Conservation (phyloP, 352 stramenopile species). For the Pythium guiyangense region DNA sequence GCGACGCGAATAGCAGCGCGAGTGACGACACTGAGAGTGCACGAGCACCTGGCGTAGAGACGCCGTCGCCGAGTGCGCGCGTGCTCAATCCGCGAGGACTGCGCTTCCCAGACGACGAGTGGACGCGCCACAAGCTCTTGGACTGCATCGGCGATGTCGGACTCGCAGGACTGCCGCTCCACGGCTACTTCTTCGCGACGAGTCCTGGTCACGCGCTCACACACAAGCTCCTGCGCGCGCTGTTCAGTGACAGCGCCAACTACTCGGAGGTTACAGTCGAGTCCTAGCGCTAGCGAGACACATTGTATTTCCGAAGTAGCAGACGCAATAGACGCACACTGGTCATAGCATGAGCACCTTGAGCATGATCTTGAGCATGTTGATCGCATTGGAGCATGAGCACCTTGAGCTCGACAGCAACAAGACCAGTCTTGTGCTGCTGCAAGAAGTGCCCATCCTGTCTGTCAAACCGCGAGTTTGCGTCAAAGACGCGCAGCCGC, state of each 20-base stretch:
- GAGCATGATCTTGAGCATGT: too few species aligned
- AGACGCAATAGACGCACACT: constrained; percentile 24
- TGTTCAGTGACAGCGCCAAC: constrained; percentile 42
- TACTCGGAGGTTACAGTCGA: constrained; percentile 25
- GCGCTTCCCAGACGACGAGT: constrained; percentile 52
- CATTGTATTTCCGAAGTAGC: too few species aligned
- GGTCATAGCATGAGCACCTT: too few species aligned
- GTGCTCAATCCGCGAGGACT: constrained; percentile 50
- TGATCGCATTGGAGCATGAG: too few species aligned
- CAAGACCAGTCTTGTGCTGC: too few species aligned
- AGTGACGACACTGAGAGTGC: too few species aligned
- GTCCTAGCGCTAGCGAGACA: too few species aligned
- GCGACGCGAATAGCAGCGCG: too few species aligned
- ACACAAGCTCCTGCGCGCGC: constrained; percentile 43
- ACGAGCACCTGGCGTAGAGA: neutral
- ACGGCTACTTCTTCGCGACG: constrained; percentile 65
- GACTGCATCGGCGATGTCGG: constrained; percentile 67
- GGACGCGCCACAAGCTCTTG: constrained; percentile 67
- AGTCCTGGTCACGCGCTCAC: constrained; percentile 64
- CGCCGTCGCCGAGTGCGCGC: neutral
- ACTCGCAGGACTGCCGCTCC: constrained; percentile 44
- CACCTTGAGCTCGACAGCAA: too few species aligned
- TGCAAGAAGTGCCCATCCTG: too few species aligned
- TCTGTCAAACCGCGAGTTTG: too few species aligned
- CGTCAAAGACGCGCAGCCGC: too few species aligned